Conservation (phyloP, 768 basidiomycete species). For the Pisolithus microcarpus region DNA sequence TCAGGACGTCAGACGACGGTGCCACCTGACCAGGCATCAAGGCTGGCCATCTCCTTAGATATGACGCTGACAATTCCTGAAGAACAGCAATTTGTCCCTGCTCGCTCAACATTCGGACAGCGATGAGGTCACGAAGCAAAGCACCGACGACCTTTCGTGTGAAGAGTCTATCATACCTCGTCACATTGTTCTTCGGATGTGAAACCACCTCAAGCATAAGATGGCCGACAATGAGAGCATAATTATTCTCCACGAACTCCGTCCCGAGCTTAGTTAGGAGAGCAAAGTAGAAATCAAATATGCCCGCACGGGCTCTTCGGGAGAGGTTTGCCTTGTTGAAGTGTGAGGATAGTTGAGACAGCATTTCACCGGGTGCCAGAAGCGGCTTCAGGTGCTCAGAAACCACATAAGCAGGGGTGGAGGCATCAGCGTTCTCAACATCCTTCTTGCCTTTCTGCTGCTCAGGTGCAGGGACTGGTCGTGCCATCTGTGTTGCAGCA, state of each 20-base stretch:
- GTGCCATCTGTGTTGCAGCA: conserved; percentile 71
- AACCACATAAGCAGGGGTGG: conserved; percentile 35
- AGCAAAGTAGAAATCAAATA: conserved; percentile 84
- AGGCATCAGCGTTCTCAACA: conserved; percentile 52
- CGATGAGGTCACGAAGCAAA: conserved; percentile 79
- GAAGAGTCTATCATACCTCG: conserved; percentile 69
- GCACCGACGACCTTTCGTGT: conserved; percentile 69
- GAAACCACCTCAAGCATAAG: conserved; percentile 72
- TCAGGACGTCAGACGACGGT: conserved; percentile 59
- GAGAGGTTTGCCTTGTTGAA: conserved; percentile 70
- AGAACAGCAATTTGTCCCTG: conserved; percentile 91
- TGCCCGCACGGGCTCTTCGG: conserved; percentile 70
- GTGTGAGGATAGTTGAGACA: conserved; percentile 66
- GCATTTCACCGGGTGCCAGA: conserved; percentile 71
- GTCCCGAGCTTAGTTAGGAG: conserved; percentile 70
- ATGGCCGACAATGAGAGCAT: conserved; percentile 70
- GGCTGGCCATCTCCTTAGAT: conserved; percentile 88
- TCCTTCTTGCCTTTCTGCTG: conserved; percentile 58
- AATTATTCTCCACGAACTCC: conserved; percentile 76
- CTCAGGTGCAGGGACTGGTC: conserved; percentile 40
- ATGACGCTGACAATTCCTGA: conserved; percentile 73
- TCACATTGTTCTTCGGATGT: conserved; percentile 43
- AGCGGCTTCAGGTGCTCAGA: conserved; percentile 61
- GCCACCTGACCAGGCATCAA: conserved; percentile 81
- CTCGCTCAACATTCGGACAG: conserved; percentile 83